Percentiles rank a stretch among this genome's conserved stretches.
Conservation (phyloP, 108 stramenopile species). For the Mediolabrus comicus region DNA sequence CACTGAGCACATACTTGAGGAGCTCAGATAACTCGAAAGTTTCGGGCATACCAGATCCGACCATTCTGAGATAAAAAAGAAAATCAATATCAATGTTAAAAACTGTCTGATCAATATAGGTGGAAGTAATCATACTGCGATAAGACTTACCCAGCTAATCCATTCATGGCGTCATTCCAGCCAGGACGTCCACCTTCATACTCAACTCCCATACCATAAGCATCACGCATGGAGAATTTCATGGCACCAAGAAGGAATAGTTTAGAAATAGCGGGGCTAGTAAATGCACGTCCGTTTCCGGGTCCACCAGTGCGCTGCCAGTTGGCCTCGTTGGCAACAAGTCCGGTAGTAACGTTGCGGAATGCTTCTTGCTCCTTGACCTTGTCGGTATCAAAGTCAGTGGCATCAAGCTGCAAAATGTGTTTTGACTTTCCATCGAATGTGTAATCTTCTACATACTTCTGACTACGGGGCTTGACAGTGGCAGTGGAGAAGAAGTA, state of each 20-base stretch:
- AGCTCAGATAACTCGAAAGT: constrained; percentile 89
- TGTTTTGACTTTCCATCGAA: constrained; percentile 83
- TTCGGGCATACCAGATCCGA: constrained; percentile 91
- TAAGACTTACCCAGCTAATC: constrained; percentile 76
- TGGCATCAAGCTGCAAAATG: constrained; percentile 87
- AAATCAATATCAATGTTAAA: constrained; percentile 5
- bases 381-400: constrained; percentile 72
- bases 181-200: constrained; percentile 96
- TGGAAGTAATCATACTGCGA: background rate
- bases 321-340: constrained; percentile 82
- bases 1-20: constrained; percentile 74
- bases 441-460: constrained; percentile 87
- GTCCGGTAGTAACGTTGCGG: constrained; percentile 71
- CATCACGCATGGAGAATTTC: constrained; percentile 95
- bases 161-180: constrained; percentile 98
- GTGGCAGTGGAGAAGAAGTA: constrained; percentile 92
- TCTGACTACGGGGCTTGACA: constrained; percentile 79
- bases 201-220: constrained; percentile 95
- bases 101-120: background rate
- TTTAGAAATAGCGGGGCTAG: constrained; percentile 67
- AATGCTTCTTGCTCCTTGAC: constrained; percentile 76
- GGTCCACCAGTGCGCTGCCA: constrained; percentile 81
- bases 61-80: constrained; percentile 42
- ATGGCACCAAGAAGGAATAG: constrained; percentile 83
- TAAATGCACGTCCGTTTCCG: constrained; percentile 63